These are phyloP conservation scores for Volvariella surrecta DNA, from an alignment of 1,284 basidiomycete genomes.

Conservation along the genomic window DNA sequence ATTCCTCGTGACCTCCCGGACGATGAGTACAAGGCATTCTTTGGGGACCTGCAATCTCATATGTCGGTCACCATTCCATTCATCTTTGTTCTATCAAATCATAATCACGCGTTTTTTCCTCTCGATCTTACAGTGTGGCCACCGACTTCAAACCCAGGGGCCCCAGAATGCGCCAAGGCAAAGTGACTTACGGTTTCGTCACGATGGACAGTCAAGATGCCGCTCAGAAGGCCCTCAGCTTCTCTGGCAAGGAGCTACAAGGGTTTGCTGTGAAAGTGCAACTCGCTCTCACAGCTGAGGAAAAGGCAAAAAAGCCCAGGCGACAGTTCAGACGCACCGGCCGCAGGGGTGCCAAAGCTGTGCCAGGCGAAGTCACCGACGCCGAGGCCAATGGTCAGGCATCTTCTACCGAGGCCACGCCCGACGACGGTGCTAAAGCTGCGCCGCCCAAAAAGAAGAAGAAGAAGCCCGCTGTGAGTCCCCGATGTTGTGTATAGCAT, in stretches of 20 bases:
- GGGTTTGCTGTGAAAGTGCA: constrained; percentile 84
- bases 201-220: constrained; percentile 74
- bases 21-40: constrained; percentile 85
- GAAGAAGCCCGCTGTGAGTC: constrained; percentile 47
- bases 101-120: constrained; percentile 9
- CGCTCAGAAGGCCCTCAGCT: constrained; percentile 79
- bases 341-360: constrained; percentile 74
- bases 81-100: constrained; percentile 14
- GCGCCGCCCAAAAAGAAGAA: constrained; percentile 66
- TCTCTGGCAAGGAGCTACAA: constrained; percentile 84
- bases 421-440: background rate
- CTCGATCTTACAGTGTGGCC: too few relatives aligned
- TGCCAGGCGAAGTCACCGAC: constrained; percentile 78
- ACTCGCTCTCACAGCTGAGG: constrained; percentile 81
- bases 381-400: constrained; percentile 83
- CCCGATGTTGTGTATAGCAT: constrained; percentile 22
- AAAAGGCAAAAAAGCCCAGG: constrained; percentile 77
- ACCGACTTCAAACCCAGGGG: too few relatives aligned
- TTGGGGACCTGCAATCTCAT: constrained; percentile 72
- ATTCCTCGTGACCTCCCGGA: constrained; percentile 84
- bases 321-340: constrained; percentile 69
- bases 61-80: constrained; percentile 46
- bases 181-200: constrained; percentile 90
- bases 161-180: constrained; percentile 28
- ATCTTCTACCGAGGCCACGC: too few relatives aligned